Base-by-base conservation (phyloP, 1,139 yeast species). In the Pichia sp. region DNA sequence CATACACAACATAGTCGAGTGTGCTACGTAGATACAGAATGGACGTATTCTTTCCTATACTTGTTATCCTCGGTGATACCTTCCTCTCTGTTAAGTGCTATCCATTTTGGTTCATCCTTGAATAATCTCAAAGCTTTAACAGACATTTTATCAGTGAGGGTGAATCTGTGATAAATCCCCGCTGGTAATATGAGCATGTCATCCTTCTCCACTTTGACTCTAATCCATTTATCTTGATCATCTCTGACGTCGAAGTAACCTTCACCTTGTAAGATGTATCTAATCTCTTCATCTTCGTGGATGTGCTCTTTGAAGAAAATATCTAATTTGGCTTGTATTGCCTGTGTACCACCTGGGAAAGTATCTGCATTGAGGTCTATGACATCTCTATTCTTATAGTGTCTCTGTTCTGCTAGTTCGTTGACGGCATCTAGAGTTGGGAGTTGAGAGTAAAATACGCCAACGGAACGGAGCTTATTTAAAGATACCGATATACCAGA, bases 31-130 rank as follows among this genome's bases (percentile, higher is more conserved):
- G n/a, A n/a, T 14, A 38, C 23, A n/a, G 39, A 26, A 12, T 33
- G 29, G 8, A 49, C 14, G 27, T 51, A 52, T 8, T 45, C 47
- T 14, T 38, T 36, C 21, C 56, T 38, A 9, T 38, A 40, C 1
- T 18, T 27, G 22, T 49, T 43, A 55, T 27, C 48, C 35, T 49
- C 51, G n/a, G 70, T 69, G 49, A 15, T 8, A 14, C 16, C 20
- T 3, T 44, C 40, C 11, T 42, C 41, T 46, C 95, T 72, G 55
- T 78, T 75, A 52, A 85, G 73, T 9, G 97, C 96, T 39, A 83
- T 76, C 97, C 98, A 91, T 56, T 86, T 87, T 22, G 97, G 97
- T 61, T 88, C 96, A 50, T 87, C 96, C 60, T 86, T 78, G 65
- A 91, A 91, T 49, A 91, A 64, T 46, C 98, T 67, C 53, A 84